Base-by-base conservation (phyloP, 169 alveolate species). In the Plasmodium vivax region DNA sequence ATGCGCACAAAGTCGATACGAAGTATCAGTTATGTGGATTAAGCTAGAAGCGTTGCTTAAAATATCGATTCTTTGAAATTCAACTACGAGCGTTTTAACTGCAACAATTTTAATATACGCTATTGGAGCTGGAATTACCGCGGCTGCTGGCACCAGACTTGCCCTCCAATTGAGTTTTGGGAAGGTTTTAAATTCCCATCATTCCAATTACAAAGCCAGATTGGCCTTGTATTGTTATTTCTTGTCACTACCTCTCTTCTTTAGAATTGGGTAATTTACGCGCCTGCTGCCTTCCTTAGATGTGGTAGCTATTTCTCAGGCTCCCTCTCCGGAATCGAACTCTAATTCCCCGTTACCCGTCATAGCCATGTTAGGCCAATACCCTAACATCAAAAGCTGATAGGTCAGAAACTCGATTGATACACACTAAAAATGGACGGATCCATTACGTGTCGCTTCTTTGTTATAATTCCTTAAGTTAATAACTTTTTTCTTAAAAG, bases 251-350 rank as follows among this genome's bases (percentile, higher is more conserved):
- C 98, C 98, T n/a, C n/a, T n/a, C n/a, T n/a, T n/a, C n/a, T n/a
- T 98, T 97, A 97, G 98, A 98, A 98, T 98, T 97, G 98, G 99
- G 98, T 97, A 97, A 97, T 97, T 97, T 98, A 97, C 98, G 98
- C 99, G 98, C 96, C 99, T 97, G 99, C 98, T 98, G 99, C 99
- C 98, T 97, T 97, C 99, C 99, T 97, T 98, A 97, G 99, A 98
- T 97, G 99, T 98, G 98, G 84, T 77, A 36, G 84, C 84, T 98
- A 97, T 98, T 96, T 98, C 98, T 97, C 98, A 98, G 98, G 99
- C 99, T 97, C 98, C 98, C 98, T 97, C 98, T 97, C 99, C 98
- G 98, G 98, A 97, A 97, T 97, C 99, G 98, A 98, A 97, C 98
- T 98, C 98, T 97, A 97, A 97, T 98, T 97, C 99, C 97, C 99